Base-by-base conservation (phyloP, 352 stramenopile species). In the Phytophthora rubi region DNA sequence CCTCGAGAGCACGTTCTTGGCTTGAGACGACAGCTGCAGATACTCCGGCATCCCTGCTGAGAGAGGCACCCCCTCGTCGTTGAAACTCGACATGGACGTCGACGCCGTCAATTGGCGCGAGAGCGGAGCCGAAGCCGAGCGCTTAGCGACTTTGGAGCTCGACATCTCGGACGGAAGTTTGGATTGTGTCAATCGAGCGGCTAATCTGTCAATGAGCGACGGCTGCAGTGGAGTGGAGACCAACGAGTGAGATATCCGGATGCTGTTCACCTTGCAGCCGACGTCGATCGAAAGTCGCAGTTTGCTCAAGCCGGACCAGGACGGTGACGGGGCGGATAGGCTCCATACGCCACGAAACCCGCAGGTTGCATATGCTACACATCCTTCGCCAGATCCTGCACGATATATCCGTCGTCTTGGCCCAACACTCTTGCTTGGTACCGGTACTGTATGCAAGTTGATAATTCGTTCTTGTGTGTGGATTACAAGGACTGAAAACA, bases 11-110 rank as follows among this genome's bases (percentile, higher is more conserved):
- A 74, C 35, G 16, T 69, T 64, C 39, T 74, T 76, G 21, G 71
- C 62, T 42, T 67, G 49, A 30, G 66, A 35, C 9, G 73, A 57
- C 13, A 82, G 51, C 23, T 72, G 48, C 15, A 79, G 37, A 39
- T 69, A 68, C 10, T 74, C 60, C 6, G 64, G 70, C 39, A 53
- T 54, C 7, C 60, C 53, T 51, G 16, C 33, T 13, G 60, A 66
- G 26, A 48, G 49, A 10, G 60, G 54, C 2, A 57, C 16, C 6
- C 56, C 45, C 1, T 65, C 61, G 7, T 10, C 10, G 23, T 68
- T 72, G 51, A 59, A 69, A 21, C 64, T 76, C 21, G 72, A 77
- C 32, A 64, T 63, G 3, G 59, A 74, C 23, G 62, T 68, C 44
- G 49, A 57, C 23, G 57, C 45, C 37, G 70, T 60, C 45, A 68